A percentile compares a stretch with the other conserved stretches of the same genome.
These are phyloP conservation scores for Hirschfeldia incana DNA, from an alignment of 345 rosid species.

Conservation along the genomic window DNA sequence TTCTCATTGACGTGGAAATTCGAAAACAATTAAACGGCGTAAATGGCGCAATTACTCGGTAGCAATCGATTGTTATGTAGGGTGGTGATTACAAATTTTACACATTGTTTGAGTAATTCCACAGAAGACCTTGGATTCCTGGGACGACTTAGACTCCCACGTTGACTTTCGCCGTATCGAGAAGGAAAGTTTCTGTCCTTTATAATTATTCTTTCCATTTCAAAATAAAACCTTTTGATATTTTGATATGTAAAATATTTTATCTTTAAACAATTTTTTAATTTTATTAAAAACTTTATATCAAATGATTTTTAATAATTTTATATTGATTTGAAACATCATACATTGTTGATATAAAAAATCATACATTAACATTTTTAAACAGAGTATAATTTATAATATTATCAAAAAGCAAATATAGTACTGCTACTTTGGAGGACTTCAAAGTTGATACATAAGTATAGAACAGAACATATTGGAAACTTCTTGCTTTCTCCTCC, in stretches of 20 bases:
- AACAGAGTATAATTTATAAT: background rate
- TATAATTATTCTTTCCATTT: background rate
- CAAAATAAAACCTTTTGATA: background rate
- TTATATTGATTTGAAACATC: too few species aligned
- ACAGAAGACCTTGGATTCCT: background rate
- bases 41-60: background rate
- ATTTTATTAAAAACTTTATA: too few species aligned
- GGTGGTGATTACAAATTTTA: background rate
- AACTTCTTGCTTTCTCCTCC: slow-evolving; percentile 18
- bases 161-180: background rate
- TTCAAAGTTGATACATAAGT: background rate
- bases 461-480: background rate
- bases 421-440: background rate
- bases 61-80: background rate
- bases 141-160: background rate
- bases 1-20: too few species aligned
- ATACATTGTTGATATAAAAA: too few species aligned
- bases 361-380: background rate
- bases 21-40: background rate
- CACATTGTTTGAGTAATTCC: background rate
- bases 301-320: too few species aligned
- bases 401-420: background rate
- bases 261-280: too few species aligned
- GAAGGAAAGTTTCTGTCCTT: background rate
- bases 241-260: background rate